These are phyloP conservation scores for Aeminium ludgeri DNA, from an alignment of 495 filamentous ascomycete genomes.

Conservation along the genomic window DNA sequence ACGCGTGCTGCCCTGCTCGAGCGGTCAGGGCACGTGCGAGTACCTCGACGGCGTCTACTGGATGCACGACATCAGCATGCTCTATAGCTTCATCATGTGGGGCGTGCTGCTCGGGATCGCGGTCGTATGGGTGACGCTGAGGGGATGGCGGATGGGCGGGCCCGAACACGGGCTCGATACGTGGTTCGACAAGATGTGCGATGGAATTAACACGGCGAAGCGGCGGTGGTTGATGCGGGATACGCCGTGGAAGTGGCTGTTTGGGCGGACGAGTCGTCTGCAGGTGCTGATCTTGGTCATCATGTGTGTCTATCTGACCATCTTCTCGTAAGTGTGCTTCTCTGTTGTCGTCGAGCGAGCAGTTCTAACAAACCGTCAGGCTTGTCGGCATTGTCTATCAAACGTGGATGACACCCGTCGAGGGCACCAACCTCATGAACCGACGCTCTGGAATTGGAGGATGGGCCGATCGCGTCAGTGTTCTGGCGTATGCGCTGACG, in stretches of 20 bases:
- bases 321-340: conserved; percentile 32
- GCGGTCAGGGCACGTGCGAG: conserved; percentile 42
- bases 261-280: conserved; percentile 28
- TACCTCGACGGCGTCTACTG: conserved; percentile 47
- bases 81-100: conserved; percentile 47
- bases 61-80: conserved; percentile 40
- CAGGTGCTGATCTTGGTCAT: conserved; percentile 35
- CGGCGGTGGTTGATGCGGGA: conserved; percentile 13
- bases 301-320: conserved; percentile 36
- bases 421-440: conserved; percentile 31
- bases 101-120: conserved; percentile 35
- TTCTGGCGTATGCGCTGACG: conserved; percentile 48
- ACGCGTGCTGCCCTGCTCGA: conserved; percentile 40
- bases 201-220: conserved; percentile 6
- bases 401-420: conserved; percentile 43
- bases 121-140: conserved; percentile 29
- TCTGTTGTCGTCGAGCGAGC: not conserved
- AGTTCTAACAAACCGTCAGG: conserved; percentile 3
- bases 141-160: conserved; percentile 8
- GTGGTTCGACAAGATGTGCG: conserved; percentile 7
- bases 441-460: conserved; percentile 42
- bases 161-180: not conserved
- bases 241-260: conserved; percentile 14
- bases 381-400: conserved; percentile 41
- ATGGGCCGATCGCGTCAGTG: conserved; percentile 45